phyloP scores from a whole-genome alignment of 1,284 basidiomycete species.

The Pascua sp. region DNA sequence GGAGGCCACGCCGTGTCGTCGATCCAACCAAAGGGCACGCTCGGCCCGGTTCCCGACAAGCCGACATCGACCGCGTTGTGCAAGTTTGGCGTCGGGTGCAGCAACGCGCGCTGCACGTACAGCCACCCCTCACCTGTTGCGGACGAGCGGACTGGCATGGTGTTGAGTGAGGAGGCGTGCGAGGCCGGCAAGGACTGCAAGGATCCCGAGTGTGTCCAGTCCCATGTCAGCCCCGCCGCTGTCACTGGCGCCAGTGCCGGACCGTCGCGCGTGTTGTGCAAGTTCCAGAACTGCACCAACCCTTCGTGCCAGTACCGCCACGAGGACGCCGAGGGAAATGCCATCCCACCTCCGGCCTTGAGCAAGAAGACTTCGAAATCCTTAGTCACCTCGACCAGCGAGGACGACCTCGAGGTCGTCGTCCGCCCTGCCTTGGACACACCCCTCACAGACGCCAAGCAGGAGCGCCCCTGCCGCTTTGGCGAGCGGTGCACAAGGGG shows the following conservation, averaged over 20 bases:
- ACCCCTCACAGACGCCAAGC: constrained; percentile 27
- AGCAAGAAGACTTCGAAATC: constrained; percentile 18
- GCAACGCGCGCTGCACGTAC: constrained; percentile 77
- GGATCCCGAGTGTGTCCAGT: constrained; percentile 84
- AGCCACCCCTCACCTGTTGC: constrained; percentile 90
- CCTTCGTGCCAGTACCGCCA: constrained; percentile 49
- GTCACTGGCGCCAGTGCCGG: constrained; percentile 53
- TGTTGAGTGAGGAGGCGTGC: constrained; percentile 83
- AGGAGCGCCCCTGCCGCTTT: constrained; percentile 34
- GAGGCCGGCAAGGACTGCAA: constrained; percentile 73
- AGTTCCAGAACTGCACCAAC: constrained; percentile 49
- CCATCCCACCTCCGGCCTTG: constrained; percentile 46
- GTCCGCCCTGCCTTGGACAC: constrained; percentile 14
- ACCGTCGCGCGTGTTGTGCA: constrained; percentile 44
- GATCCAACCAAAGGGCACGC: constrained; percentile 25
- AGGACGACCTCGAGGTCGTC: constrained; percentile 30
- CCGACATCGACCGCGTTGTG: constrained; percentile 60
- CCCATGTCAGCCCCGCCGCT: constrained; percentile 79
- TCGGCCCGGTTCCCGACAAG: constrained; percentile 46
- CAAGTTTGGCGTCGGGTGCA: constrained; percentile 85
- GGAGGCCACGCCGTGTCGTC: constrained; percentile 33
- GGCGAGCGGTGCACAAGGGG: constrained; percentile 43
- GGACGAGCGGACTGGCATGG: constrained; percentile 85
- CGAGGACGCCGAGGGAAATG: constrained; percentile 48
- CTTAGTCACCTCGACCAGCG: constrained; percentile 1